Percentiles rank a stretch among this genome's conserved stretches.
phyloP scores from a whole-genome alignment of 257 asterid genomes.

The Verbascum thapsus region DNA sequence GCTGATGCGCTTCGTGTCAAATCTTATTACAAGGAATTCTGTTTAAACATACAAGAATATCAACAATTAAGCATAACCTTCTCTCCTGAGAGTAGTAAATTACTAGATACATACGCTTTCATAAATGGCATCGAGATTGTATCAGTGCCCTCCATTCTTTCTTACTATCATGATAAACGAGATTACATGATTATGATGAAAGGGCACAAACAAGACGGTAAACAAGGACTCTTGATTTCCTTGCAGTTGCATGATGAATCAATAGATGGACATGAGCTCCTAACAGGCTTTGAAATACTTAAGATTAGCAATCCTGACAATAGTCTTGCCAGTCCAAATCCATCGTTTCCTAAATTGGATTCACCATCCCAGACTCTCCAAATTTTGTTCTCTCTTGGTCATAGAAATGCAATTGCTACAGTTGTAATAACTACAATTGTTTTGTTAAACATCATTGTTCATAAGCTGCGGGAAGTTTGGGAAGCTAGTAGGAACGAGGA shows the following conservation, averaged over 20 bases:
- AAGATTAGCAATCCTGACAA: constrained; percentile 63
- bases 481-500: constrained; percentile 24
- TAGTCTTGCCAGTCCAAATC: constrained; percentile 50
- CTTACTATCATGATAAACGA: constrained; percentile 21
- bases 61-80: constrained; percentile 22
- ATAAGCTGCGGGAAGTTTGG: constrained; percentile 27
- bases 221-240: constrained; percentile 40
- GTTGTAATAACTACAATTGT: constrained; percentile 22
- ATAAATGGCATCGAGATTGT: constrained; percentile 38
- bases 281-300: constrained; percentile 55
- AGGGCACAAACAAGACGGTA: constrained; percentile 45
- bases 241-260: constrained; percentile 34
- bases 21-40: constrained; percentile 26
- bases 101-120: constrained; percentile 31
- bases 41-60: constrained; percentile 21
- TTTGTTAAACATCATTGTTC: constrained; percentile 28
- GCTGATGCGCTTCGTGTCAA: constrained; percentile 20
- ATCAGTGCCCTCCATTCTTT: constrained; percentile 21
- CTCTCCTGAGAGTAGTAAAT: constrained; percentile 24
- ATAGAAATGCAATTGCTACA: constrained; percentile 30
- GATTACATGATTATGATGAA: constrained; percentile 47
- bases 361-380: constrained; percentile 19
- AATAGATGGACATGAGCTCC: constrained; percentile 31
- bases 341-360: constrained; percentile 21
- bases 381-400: constrained; percentile 17